Base-by-base conservation (phyloP, 768 basidiomycete species). In the Guyanaporus albipodus region DNA sequence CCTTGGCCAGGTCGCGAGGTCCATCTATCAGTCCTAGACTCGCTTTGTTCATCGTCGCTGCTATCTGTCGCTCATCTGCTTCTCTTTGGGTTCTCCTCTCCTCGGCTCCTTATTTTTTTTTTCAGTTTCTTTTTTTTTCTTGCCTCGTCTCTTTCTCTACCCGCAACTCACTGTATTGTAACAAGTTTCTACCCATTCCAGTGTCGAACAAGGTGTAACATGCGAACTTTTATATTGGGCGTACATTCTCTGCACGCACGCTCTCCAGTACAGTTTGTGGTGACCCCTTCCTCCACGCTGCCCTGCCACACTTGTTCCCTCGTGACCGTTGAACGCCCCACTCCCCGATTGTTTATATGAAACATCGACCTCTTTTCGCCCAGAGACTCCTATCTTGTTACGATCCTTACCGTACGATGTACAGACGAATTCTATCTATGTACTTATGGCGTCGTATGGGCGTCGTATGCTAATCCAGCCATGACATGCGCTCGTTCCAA, bases 141-240 rank as follows among this genome's bases (percentile, higher is more conserved):
- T 53, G 46, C 21, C 49, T 45, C 44, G 44, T 46, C 71, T 52
- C 44, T 50, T 49, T 43, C 58, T 60, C 49, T 60, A 73, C 73
- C 60, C 27, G 54, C 75, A 76, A 61, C 78, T 78, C 81, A 85
- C 76, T 88, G 87, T 89, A 88, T 83, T 88, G 85, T 89, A 88
- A 74, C 80, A 85, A 64, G 62, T 56, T 69, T 63, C 55, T 57
- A 67, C 70, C 60, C 69, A 64, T 74, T 75, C 73, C 73, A 74
- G 70, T 77, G 76, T 78, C 77, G 73, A 77, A 77, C 72, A 68
- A 72, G 72, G 70, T 74, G 70, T 73, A 71, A 64, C 60, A 65
- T 59, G 58, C 61, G 73, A 72, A 77, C 72, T 70, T 67, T 70
- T 67, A 68, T 67, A 48, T 57, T 49, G 55, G 54, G 62, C 49